Base-by-base conservation (phyloP, 495 filamentous ascomycete genomes). In the Xylaria cubensis region DNA sequence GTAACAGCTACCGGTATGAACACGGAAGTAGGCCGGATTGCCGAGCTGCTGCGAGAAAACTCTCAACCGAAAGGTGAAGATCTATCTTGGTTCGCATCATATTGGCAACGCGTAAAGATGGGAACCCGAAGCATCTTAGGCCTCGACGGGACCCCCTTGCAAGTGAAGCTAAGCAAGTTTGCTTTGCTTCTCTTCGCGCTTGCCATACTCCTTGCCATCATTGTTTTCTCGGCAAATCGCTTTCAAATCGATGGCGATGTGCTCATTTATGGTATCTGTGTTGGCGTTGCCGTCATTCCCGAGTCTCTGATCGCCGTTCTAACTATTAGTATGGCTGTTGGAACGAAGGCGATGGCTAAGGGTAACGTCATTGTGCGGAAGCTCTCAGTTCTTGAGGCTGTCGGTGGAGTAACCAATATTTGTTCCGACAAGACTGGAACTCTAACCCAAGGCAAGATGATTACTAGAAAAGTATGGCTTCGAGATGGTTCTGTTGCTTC, bases 301-400 rank as follows among this genome's bases (percentile, higher is more conserved):
- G 92, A 92, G 74, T 92, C 90, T 72, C 84, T 94, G 64, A 92
- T 93, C 61, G 92, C 91, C 29, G 91, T 93, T 55, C 80, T 94
- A 72, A 93, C 91, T 1, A 92, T 93, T 73, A 93, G 91, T 24
- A 91, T 93, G 85, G 90, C 91, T 7, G 87, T 91, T 24, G 92
- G 91, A 44, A 91, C 90, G 12, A 91, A 90, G 79, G 87, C 89
- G 55, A 94, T 94, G 92, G 90, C 89, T 8, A 82, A 88, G 70
- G 84, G 88, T 34, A 85, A 93, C 77, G 91, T 92, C 65, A 88
- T 93, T 72, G 90, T 93, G 26, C 85, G 91, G 39, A 89, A 89
- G 72, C 83, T 92, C 51, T 85, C 90, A 24, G 88, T 90, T 6
- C 78, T 93, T 15, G 91, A 93, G 74, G 87, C 87, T 29, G 82